These are phyloP conservation scores for Naegleria fowleri DNA, from an alignment of 208 protist species.

Conservation along the genomic window DNA sequence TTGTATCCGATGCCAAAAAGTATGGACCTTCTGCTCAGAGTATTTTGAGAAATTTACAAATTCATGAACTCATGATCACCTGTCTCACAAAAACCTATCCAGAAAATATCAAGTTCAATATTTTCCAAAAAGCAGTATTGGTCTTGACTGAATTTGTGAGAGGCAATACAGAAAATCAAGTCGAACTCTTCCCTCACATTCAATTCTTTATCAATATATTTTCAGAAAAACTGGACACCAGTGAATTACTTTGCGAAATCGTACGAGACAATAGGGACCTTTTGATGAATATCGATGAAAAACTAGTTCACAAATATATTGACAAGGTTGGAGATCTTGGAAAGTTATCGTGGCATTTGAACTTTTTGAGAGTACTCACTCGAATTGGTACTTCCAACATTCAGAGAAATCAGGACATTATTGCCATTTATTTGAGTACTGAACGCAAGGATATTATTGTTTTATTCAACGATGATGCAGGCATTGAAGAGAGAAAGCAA, in stretches of 20 bases:
- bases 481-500: neutral
- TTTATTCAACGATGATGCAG: constrained; percentile 13
- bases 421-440: neutral
- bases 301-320: neutral
- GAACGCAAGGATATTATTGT: neutral
- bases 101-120: neutral
- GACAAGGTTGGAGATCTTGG: neutral
- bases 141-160: neutral
- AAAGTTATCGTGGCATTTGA: neutral
- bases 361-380: neutral
- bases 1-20: neutral
- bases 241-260: constrained; percentile 17
- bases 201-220: neutral
- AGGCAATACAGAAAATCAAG: neutral
- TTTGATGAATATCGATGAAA: neutral
- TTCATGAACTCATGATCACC: neutral
- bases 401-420: constrained; percentile 2
- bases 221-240: neutral
- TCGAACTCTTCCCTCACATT: neutral
- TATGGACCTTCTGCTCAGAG: neutral
- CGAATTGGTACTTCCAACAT: neutral
- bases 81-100: neutral
- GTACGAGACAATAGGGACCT: neutral
- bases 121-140: neutral
- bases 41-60: constrained; percentile 12